Conservation (phyloP, 2,329 filamentous ascomycete genomes). For the Nemania bipapillata region DNA sequence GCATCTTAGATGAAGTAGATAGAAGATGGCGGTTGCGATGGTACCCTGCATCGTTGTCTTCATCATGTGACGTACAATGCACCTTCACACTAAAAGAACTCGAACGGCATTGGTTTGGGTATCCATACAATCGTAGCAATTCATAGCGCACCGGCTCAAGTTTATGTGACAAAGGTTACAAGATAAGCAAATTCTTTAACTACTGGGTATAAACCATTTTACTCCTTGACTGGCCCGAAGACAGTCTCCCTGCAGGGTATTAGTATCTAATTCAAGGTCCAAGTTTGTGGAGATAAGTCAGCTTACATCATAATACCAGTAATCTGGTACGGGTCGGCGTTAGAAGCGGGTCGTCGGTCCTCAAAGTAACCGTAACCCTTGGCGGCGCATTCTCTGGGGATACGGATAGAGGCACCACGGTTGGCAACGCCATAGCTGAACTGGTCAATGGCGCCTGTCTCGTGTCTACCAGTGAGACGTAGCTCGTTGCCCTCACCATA, state of each 20-base stretch:
- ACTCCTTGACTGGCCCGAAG: slow-evolving; percentile 53
- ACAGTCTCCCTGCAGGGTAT: slow-evolving; percentile 61
- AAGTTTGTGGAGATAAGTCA: not conserved
- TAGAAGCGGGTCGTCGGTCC: slow-evolving; percentile 82
- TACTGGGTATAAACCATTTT: slow-evolving; percentile 40
- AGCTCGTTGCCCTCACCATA: slow-evolving; percentile 96
- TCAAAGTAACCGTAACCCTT: slow-evolving; percentile 97
- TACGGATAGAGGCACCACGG: slow-evolving; percentile 92
- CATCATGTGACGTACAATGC: slow-evolving; percentile 12
- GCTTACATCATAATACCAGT: slow-evolving; percentile 77
- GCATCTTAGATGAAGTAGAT: not conserved
- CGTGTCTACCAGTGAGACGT: slow-evolving; percentile 90
- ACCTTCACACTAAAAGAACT: slow-evolving; percentile 16
- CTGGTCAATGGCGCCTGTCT: slow-evolving; percentile 92
- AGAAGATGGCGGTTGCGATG: not conserved
- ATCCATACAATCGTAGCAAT: slow-evolving; percentile 39
- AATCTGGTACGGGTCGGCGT: slow-evolving; percentile 81
- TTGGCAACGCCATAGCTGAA: slow-evolving; percentile 96
- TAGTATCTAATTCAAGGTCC: slow-evolving; percentile 14
- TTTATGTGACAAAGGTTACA: slow-evolving; percentile 35
- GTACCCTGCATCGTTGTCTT: not conserved
- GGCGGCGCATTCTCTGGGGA: slow-evolving; percentile 83
- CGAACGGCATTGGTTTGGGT: slow-evolving; percentile 29
- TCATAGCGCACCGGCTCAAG: slow-evolving; percentile 33
- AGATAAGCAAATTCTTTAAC: slow-evolving; percentile 28